phyloP scores from a whole-genome alignment of 768 basidiomycete genomes.

The Lactarius hengduanensis region DNA sequence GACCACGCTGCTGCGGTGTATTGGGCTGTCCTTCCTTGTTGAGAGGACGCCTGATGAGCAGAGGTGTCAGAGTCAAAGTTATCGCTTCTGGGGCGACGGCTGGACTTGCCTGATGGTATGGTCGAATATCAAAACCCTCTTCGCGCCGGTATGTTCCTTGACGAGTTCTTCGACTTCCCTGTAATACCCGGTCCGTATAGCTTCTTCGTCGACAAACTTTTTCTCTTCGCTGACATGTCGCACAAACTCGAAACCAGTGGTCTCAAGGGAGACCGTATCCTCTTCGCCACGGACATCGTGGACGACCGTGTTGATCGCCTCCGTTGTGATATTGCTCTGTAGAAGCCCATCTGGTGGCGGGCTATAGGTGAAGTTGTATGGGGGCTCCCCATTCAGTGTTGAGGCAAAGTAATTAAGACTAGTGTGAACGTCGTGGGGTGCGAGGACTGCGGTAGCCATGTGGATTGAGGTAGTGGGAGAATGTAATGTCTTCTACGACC shows the following conservation, averaged over 20 bases:
- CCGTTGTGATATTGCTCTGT: slow-evolving; percentile 36
- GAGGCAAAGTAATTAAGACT: slow-evolving; percentile 39
- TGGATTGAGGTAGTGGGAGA: not conserved
- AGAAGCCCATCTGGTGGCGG: slow-evolving; percentile 34
- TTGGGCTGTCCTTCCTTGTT: slow-evolving; percentile 7
- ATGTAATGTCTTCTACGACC: not conserved
- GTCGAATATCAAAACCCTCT: slow-evolving; percentile 45
- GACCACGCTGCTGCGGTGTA: slow-evolving; percentile 32
- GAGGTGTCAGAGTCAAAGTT: not conserved
- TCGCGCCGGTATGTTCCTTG: slow-evolving; percentile 41
- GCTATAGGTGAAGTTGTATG: slow-evolving; percentile 38
- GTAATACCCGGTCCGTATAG: slow-evolving; percentile 42
- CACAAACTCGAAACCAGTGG: slow-evolving; percentile 47
- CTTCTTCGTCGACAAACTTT: slow-evolving; percentile 41
- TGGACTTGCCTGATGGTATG: slow-evolving; percentile 42
- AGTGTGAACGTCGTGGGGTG: slow-evolving; percentile 39
- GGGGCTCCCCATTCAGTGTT: slow-evolving; percentile 34
- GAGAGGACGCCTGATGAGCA: slow-evolving; percentile 1
- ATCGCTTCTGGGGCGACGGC: not conserved
- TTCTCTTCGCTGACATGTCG: slow-evolving; percentile 38
- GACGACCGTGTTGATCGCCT: slow-evolving; percentile 32
- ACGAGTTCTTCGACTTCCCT: slow-evolving; percentile 43
- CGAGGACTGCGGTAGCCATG: slow-evolving; percentile 30
- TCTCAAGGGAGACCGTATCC: slow-evolving; percentile 37
- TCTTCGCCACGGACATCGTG: slow-evolving; percentile 37